phyloP scores from a whole-genome alignment of 805 yeast genomes.

The Kodamaea leandrae region DNA sequence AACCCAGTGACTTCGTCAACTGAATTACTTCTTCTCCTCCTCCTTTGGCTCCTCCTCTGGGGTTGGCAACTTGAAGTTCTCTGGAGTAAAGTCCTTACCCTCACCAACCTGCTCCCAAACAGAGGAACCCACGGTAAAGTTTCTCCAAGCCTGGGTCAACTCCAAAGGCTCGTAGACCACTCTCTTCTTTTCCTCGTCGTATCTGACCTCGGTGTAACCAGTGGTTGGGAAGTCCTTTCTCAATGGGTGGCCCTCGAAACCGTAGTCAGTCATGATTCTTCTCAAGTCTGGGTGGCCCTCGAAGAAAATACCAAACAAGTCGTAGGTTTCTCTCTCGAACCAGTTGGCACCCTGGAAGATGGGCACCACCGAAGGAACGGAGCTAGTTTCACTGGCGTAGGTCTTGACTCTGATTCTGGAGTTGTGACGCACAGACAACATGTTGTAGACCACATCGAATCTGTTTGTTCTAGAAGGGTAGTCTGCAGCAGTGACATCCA shows the following conservation, averaged over 20 bases:
- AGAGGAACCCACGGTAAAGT: constrained; percentile 82
- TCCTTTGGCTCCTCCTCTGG: constrained; percentile 70
- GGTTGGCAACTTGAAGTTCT: constrained; percentile 73
- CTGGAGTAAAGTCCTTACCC: constrained; percentile 80
- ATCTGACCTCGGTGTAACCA: constrained; percentile 86
- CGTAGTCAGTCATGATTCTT: constrained; percentile 88
- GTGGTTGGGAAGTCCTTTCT: constrained; percentile 92
- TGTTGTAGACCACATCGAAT: constrained; percentile 83
- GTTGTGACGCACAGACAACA: constrained; percentile 77
- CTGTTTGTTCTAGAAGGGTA: constrained; percentile 81
- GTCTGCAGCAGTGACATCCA: constrained; percentile 85
- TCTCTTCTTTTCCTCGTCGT: constrained; percentile 88
- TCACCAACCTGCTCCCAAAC: constrained; percentile 93
- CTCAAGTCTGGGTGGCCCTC: constrained; percentile 88
- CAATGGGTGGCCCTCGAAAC: constrained; percentile 88
- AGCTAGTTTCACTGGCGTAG: constrained; percentile 75
- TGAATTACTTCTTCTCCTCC: constrained; percentile 35
- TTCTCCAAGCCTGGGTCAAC: constrained; percentile 89
- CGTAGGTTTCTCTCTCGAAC: constrained; percentile 89
- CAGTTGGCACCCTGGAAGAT: constrained; percentile 81
- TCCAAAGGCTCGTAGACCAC: constrained; percentile 88
- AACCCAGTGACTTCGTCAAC: too few species aligned
- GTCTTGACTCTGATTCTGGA: constrained; percentile 88
- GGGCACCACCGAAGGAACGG: constrained; percentile 77
- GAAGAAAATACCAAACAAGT: constrained; percentile 81